Evolutionary conservation across 306 rosid genomes (phyloP), one percentile per base, ranked within the genome.

Genomic region (Prunus kanzakura): DNA sequence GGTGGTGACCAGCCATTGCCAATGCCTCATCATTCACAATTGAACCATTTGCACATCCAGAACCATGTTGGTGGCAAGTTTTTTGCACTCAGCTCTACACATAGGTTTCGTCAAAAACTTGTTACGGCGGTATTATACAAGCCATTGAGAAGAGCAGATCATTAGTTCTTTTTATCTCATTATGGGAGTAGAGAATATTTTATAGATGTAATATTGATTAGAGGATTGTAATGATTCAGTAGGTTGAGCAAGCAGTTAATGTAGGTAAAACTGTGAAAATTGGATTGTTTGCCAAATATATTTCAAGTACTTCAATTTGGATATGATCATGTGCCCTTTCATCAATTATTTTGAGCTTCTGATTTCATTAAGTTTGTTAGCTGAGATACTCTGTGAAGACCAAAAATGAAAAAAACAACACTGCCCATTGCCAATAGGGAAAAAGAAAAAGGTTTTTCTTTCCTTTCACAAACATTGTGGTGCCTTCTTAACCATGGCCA

Each of bases 1-100:
- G 78, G 79, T 55, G 54, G 67, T 69, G 82, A 70, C 47, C 69
- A 54, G 12, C 71, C 69, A 55, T 69, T 32, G 5, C 67, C 78
- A 41, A 79, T 75, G 58, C 87, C 89, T 43, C 78, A 76, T 41
- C 84, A 78, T 82, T 68, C 89, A 57, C 87, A 89, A 45, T 56
- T 95, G 65, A 90, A 92, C 78, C 98, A 92, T 87, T 86, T 95
- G 71, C 92, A 89, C 83, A 81, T 84, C 30, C 85, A 77, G 77
- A 84, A 75, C 83, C 79, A 85, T 35, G 85, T 71, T 30, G 87
- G 72, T 9, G 86, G 79, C 35, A 84, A 83, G 81, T 84, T 58
- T 84, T 84, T 80, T 23, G 88, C 84, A 43, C 87, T 95, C 66
- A 84, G 92, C 74, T 88, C 97, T 45, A 90, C 93, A 25, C 72